These are phyloP conservation scores for Cryptococcus floricola DNA, from an alignment of 1,284 basidiomycete genomes.

Conservation along the genomic window DNA sequence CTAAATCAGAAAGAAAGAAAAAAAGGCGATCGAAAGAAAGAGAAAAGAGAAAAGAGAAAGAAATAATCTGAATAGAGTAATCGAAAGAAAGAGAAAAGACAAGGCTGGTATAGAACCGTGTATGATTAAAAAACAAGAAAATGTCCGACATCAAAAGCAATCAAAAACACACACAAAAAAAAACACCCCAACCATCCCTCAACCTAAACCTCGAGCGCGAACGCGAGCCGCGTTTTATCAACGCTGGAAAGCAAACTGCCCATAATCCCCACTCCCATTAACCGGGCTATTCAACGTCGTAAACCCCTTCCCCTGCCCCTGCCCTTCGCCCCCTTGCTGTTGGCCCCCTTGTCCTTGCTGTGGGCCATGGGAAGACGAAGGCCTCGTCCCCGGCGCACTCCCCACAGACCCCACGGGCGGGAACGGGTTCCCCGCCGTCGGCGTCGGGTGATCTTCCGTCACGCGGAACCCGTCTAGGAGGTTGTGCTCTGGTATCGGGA, in stretches of 20 bases:
- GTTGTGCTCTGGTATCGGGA: conserved; percentile 19
- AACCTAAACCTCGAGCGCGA: no score
- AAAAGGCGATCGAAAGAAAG: neutral
- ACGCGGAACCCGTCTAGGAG: conserved; percentile 17
- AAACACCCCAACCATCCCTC: no score
- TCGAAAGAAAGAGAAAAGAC: neutral
- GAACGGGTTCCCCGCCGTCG: conserved; percentile 30
- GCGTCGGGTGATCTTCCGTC: conserved; percentile 27
- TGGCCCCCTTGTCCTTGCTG: neutral
- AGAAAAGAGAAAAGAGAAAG: neutral
- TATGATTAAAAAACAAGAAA: neutral
- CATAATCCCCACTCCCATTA: neutral
- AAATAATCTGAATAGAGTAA: neutral
- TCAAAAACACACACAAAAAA: no score
- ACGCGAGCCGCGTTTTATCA: neutral
- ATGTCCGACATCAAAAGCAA: no score
- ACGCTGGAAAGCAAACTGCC: conserved; percentile 15
- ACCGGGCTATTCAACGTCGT: conserved; percentile 14
- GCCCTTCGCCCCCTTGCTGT: neutral
- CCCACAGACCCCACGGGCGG: no score
- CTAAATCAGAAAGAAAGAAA: neutral
- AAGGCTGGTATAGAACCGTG: neutral
- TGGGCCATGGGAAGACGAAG: neutral
- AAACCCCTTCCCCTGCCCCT: conserved; percentile 2
- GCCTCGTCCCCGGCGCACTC: conserved; percentile 2